Percentiles rank a stretch among this genome's conserved stretches.
These are phyloP conservation scores for Suhomyces choctaworum DNA, from an alignment of 1,139 yeast species.

Conservation along the genomic window DNA sequence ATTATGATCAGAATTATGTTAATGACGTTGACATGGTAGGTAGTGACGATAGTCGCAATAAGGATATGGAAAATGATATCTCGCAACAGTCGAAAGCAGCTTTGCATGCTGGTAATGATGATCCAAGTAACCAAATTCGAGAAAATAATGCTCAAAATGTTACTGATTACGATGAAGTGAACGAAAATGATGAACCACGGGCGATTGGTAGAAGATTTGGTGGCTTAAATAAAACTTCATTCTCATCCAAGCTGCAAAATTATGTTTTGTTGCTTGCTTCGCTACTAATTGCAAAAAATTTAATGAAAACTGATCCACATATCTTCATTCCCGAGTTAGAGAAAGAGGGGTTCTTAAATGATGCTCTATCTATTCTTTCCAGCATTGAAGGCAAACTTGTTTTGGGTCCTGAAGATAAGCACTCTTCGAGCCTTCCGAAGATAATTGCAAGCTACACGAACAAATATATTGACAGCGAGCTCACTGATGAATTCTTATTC, in stretches of 20 bases:
- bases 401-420: neutral
- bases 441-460: constrained; percentile 18
- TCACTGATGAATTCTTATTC: constrained; percentile 32
- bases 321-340: constrained; percentile 53
- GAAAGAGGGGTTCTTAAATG: constrained; percentile 71
- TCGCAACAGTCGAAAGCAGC: constrained; percentile 4
- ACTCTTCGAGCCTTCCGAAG: constrained; percentile 2
- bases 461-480: constrained; percentile 36
- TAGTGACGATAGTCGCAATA: constrained; percentile 15
- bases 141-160: constrained; percentile 12
- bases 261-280: constrained; percentile 50
- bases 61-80: neutral
- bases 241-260: constrained; percentile 10
- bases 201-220: neutral
- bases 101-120: constrained; percentile 3
- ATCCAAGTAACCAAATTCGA: constrained; percentile 4
- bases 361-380: constrained; percentile 29
- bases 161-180: constrained; percentile 11
- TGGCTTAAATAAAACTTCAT: constrained; percentile 2
- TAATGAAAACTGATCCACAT: constrained; percentile 48
- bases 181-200: constrained; percentile 9
- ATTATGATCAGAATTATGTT: constrained; percentile 4
- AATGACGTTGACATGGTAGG: constrained; percentile 17
- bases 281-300: constrained; percentile 47
- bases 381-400: constrained; percentile 6